These are phyloP conservation scores for Abrus precatorius DNA, from an alignment of 306 rosid species.

Conservation along the genomic window DNA sequence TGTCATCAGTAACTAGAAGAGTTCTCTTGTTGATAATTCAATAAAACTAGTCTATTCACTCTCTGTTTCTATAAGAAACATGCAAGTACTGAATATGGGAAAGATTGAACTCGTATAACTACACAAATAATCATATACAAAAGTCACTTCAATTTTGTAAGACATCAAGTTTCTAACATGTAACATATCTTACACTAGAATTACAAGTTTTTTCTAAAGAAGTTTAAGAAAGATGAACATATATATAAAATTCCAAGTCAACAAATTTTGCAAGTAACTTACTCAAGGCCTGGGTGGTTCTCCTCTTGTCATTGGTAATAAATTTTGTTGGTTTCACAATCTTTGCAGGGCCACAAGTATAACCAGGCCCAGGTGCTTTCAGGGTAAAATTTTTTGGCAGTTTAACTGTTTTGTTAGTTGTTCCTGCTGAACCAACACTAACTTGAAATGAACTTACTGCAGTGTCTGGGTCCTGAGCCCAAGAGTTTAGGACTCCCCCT, in stretches of 20 bases:
- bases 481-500: slow-evolving; percentile 78
- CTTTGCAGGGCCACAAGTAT: slow-evolving; percentile 81
- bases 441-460: slow-evolving; percentile 81
- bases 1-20: background rate
- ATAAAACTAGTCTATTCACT: background rate
- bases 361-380: slow-evolving; percentile 81
- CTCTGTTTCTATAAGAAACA: background rate
- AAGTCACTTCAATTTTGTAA: background rate
- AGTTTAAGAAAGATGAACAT: background rate
- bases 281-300: slow-evolving; percentile 84
- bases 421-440: slow-evolving; percentile 85
- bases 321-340: slow-evolving; percentile 65
- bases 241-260: background rate
- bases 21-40: slow-evolving; percentile 23
- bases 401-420: slow-evolving; percentile 79
- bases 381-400: slow-evolving; percentile 78
- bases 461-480: slow-evolving; percentile 73
- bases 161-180: background rate
- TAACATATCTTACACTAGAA: background rate
- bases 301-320: slow-evolving; percentile 73
- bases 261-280: slow-evolving; percentile 54
- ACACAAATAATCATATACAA: background rate
- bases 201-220: background rate
- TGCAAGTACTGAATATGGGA: background rate
- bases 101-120: background rate